These are phyloP conservation scores for Neospermospora avenae DNA, from an alignment of 2,329 filamentous ascomycete genomes.

Conservation along the genomic window DNA sequence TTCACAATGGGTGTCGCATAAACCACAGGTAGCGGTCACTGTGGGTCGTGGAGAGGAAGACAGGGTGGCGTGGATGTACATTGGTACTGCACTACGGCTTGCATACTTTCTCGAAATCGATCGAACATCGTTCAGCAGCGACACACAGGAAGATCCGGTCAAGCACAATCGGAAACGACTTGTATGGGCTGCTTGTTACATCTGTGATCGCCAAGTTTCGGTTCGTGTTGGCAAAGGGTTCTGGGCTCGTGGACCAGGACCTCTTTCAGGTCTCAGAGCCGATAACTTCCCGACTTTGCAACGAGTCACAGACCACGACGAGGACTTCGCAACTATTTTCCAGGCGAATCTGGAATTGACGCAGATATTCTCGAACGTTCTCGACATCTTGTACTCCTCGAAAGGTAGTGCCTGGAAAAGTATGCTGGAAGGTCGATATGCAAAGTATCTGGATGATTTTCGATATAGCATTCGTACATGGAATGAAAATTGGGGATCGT, in stretches of 20 bases:
- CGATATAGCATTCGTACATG: conserved; percentile 65
- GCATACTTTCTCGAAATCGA: conserved; percentile 70
- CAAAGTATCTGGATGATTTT: conserved; percentile 74
- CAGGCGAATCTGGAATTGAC: conserved; percentile 70
- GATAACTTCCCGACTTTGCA: conserved; percentile 53
- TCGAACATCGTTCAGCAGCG: conserved; percentile 62
- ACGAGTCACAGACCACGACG: conserved; percentile 54
- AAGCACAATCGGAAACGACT: conserved; percentile 61
- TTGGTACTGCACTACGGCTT: conserved; percentile 65
- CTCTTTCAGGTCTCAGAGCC: conserved; percentile 49
- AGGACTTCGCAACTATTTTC: conserved; percentile 66
- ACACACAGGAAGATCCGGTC: conserved; percentile 55
- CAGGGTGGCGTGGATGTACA: conserved; percentile 74
- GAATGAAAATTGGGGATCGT: conserved; percentile 66
- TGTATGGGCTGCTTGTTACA: conserved; percentile 67
- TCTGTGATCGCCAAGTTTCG: conserved; percentile 60
- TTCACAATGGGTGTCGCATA: conserved; percentile 60
- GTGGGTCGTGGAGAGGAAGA: conserved; percentile 72
- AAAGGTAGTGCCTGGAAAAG: conserved; percentile 66
- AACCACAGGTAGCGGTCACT: conserved; percentile 29
- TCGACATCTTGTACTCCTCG: conserved; percentile 70
- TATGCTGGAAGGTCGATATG: conserved; percentile 68
- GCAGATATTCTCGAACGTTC: conserved; percentile 69
- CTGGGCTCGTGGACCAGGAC: conserved; percentile 71
- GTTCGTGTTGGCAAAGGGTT: conserved; percentile 70